Percentiles rank a stretch among this genome's conserved stretches.
Conservation (phyloP, 1,284 basidiomycete genomes). For the Ustilago curta region DNA sequence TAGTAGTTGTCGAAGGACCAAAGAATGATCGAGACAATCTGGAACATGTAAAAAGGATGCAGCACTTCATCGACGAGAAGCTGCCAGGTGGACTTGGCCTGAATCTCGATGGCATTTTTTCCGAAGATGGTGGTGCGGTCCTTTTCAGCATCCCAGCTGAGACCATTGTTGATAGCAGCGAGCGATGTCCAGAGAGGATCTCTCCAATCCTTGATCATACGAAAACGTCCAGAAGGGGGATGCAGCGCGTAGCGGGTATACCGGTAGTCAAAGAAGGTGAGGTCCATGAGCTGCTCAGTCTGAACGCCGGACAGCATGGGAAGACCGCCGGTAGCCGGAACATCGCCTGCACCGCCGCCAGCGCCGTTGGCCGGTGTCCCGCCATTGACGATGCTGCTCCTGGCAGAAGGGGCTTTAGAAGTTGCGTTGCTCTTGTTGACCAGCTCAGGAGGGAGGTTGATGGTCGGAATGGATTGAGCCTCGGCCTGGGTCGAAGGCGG, state of each 20-base stretch:
- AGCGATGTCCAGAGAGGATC: slow-evolving; percentile 82
- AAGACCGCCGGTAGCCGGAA: slow-evolving; percentile 11
- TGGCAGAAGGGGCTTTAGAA: slow-evolving; percentile 44
- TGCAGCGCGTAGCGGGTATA: slow-evolving; percentile 92
- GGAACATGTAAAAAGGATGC: slow-evolving; percentile 78
- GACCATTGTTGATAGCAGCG: slow-evolving; percentile 61
- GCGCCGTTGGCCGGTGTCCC: slow-evolving; percentile 10
- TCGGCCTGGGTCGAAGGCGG: slow-evolving; percentile 65
- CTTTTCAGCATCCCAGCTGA: slow-evolving; percentile 58
- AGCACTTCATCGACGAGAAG: slow-evolving; percentile 81
- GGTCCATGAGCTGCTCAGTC: slow-evolving; percentile 66
- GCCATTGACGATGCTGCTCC: slow-evolving; percentile 53
- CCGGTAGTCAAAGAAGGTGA: slow-evolving; percentile 74
- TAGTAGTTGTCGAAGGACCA: slow-evolving; percentile 93
- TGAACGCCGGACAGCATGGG: slow-evolving; percentile 59
- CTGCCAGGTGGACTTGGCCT: slow-evolving; percentile 83
- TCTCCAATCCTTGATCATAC: slow-evolving; percentile 88
- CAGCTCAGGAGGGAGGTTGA: slow-evolving; percentile 38
- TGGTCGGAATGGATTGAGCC: slow-evolving; percentile 46
- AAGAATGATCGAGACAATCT: slow-evolving; percentile 92
- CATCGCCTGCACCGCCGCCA: slow-evolving; percentile 14
- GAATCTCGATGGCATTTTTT: slow-evolving; percentile 88
- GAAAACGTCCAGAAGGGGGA: slow-evolving; percentile 83
- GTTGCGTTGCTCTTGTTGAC: slow-evolving; percentile 39
- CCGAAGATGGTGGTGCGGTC: slow-evolving; percentile 78